These are phyloP conservation scores for Wolfiporia cocos DNA, from an alignment of 1,284 basidiomycete genomes.

Conservation along the genomic window DNA sequence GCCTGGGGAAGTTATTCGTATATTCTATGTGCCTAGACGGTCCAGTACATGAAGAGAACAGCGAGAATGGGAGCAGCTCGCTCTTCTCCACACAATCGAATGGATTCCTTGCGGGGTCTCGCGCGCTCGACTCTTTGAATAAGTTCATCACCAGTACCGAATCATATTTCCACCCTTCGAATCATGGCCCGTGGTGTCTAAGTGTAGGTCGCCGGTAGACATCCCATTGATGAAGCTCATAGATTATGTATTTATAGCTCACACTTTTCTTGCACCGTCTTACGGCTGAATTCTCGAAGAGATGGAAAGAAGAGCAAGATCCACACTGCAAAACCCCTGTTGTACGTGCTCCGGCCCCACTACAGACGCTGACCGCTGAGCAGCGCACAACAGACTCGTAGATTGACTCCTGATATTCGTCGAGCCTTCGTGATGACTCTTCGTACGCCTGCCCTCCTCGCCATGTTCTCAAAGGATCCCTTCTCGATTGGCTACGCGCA, in stretches of 20 bases:
- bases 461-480: conserved; percentile 93
- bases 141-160: conserved; percentile 91
- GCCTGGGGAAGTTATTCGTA: conserved; percentile 83
- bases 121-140: conserved; percentile 85
- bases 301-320: conserved; percentile 81
- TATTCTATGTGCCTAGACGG: conserved; percentile 92
- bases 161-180: conserved; percentile 89
- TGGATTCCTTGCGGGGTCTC: conserved; percentile 81
- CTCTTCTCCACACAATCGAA: conserved; percentile 23
- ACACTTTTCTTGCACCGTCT: conserved; percentile 79
- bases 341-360: conserved; percentile 47
- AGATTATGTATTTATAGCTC: too few species aligned
- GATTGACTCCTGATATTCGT: conserved; percentile 81
- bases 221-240: too few species aligned
- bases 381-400: conserved; percentile 56
- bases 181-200: conserved; percentile 66
- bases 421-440: conserved; percentile 79
- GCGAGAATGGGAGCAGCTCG: conserved; percentile 28
- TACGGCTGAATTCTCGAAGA: conserved; percentile 75
- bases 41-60: conserved; percentile 39
- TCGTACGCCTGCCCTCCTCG: conserved; percentile 84
- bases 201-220: conserved; percentile 35
- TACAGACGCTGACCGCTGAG: too few species aligned
- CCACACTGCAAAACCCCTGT: conserved; percentile 77
- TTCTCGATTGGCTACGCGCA: conserved; percentile 65